Percentiles rank a stretch among this genome's conserved stretches.
Conservation (phyloP, 192 early-diverging fungal species). For the Coemansia sp. region DNA sequence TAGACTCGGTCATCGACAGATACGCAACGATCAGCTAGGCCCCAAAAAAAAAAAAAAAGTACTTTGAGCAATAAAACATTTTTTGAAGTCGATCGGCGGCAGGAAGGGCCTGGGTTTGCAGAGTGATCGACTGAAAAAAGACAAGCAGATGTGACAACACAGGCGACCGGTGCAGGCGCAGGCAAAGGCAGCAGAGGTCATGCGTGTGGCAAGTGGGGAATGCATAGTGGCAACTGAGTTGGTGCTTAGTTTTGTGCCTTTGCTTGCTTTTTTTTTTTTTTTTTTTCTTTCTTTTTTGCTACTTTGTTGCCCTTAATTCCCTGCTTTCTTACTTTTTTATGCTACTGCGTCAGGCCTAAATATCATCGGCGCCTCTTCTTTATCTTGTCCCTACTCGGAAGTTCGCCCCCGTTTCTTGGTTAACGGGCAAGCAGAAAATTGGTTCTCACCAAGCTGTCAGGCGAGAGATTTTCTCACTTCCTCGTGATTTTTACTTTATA, state of each 20-base stretch:
- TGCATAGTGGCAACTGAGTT: neutral
- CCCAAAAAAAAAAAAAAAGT: neutral
- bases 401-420: neutral
- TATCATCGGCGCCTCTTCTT: neutral
- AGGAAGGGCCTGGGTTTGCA: neutral
- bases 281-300: neutral
- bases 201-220: neutral
- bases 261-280: neutral
- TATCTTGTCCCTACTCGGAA: slow-evolving; percentile 2
- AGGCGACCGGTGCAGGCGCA: slow-evolving; percentile 8
- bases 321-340: neutral
- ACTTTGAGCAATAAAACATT: neutral
- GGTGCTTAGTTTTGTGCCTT: neutral
- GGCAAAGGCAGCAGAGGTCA: too few species aligned
- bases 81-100: neutral
- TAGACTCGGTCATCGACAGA: slow-evolving; percentile 41
- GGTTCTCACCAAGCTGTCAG: neutral
- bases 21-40: slow-evolving; percentile 17
- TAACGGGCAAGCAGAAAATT: neutral
- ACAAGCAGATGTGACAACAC: neutral
- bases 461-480: neutral
- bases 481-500: slow-evolving; percentile 2
- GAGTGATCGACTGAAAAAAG: neutral
- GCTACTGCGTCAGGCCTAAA: neutral
- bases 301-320: neutral